These are phyloP conservation scores for Leccinum rimulosum DNA, from an alignment of 768 basidiomycete species.

Conservation along the genomic window DNA sequence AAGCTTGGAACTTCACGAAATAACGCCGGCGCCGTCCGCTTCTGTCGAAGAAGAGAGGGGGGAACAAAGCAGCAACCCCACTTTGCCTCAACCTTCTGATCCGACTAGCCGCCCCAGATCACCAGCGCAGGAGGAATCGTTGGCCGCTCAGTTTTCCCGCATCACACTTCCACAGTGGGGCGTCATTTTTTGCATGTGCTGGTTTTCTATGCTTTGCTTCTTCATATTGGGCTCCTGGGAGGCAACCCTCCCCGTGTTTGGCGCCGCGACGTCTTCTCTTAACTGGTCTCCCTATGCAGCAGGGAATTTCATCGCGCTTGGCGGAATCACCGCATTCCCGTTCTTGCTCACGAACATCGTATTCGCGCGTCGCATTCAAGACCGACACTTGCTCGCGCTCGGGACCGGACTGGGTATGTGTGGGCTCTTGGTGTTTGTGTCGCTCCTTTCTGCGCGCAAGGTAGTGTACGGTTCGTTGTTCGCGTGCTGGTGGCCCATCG, in stretches of 20 bases:
- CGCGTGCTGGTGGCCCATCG: background rate
- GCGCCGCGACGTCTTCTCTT: conserved; percentile 41
- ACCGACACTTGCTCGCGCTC: conserved; percentile 53
- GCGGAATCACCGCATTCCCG: conserved; percentile 59
- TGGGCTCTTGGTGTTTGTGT: conserved; percentile 53
- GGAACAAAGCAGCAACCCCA: background rate
- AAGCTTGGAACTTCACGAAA: conserved; percentile 10
- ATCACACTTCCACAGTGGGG: background rate
- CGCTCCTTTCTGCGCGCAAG: conserved; percentile 40
- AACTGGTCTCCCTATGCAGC: conserved; percentile 60
- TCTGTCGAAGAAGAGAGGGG: conserved; percentile 34
- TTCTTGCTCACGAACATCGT: conserved; percentile 63
- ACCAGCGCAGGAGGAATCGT: background rate
- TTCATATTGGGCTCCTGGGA: conserved; percentile 36
- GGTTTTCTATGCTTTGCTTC: conserved; percentile 70
- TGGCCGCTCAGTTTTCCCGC: background rate
- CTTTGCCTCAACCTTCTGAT: background rate
- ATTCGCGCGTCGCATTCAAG: conserved; percentile 56
- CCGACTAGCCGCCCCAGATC: background rate
- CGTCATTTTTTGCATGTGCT: conserved; percentile 57
- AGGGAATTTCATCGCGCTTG: conserved; percentile 70
- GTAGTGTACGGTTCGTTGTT: conserved; percentile 46
- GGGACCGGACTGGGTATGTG: conserved; percentile 50
- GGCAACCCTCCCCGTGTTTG: conserved; percentile 66
- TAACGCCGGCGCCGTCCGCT: background rate